phyloP scores from a whole-genome alignment of 805 yeast species.

The Ogataea siamensis region DNA sequence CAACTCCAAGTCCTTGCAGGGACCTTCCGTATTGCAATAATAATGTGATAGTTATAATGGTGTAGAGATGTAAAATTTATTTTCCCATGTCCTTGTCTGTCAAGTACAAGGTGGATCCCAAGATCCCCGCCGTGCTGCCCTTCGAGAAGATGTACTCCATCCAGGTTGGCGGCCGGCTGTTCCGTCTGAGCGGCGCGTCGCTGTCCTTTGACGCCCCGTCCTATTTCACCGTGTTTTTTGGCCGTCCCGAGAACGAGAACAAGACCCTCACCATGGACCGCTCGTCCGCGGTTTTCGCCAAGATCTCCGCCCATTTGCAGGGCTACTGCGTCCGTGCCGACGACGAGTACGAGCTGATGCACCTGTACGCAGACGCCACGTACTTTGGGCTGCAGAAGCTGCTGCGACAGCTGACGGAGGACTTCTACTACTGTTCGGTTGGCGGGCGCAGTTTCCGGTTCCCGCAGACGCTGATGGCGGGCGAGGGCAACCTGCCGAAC shows the following conservation, averaged over 20 bases:
- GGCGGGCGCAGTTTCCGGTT: slow-evolving; percentile 62
- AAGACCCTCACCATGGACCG: slow-evolving; percentile 67
- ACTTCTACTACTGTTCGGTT: slow-evolving; percentile 55
- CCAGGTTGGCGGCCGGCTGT: slow-evolving; percentile 64
- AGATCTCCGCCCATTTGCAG: slow-evolving; percentile 70
- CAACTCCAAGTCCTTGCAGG: slow-evolving; percentile 15
- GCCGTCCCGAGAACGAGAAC: slow-evolving; percentile 34
- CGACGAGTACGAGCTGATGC: slow-evolving; percentile 58
- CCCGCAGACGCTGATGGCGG: slow-evolving; percentile 50
- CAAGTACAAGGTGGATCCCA: slow-evolving; percentile 32
- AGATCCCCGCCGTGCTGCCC: slow-evolving; percentile 56
- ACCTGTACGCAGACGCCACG: slow-evolving; percentile 64
- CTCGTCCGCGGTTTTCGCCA: slow-evolving; percentile 63
- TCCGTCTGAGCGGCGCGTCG: slow-evolving; percentile 77
- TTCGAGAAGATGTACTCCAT: slow-evolving; percentile 67
- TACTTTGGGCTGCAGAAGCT: slow-evolving; percentile 67
- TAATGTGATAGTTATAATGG: slow-evolving; percentile 13
- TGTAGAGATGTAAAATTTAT: slow-evolving; percentile 7
- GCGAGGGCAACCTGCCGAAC: slow-evolving; percentile 74
- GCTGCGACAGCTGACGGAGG: slow-evolving; percentile 44
- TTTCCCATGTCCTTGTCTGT: neutral
- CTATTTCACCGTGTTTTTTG: slow-evolving; percentile 75
- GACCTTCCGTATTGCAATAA: slow-evolving; percentile 14
- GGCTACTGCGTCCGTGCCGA: slow-evolving; percentile 70
- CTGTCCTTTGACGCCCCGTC: slow-evolving; percentile 85